Evolutionary conservation across 1,284 basidiomycete species (phyloP), one percentile per base, ranked within the genome.

Genomic region (Trametes pubescens): DNA sequence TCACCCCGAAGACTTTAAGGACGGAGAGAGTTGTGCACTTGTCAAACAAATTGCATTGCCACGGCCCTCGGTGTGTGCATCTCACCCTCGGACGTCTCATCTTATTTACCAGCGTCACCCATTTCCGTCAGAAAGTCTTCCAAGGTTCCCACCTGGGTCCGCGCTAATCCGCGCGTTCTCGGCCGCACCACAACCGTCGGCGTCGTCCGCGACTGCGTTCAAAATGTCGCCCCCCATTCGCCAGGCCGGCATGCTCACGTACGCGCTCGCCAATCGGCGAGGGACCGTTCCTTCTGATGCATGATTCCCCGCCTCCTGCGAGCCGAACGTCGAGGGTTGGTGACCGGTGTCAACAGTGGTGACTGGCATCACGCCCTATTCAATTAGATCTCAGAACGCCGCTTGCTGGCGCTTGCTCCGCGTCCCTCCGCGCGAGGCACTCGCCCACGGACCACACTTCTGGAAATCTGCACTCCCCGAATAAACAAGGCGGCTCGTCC

Each of bases 391-490:
- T 29, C 1, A 29, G 38, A 21, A 6, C 43, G 44, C 51, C 21
- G 59, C 44, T 44, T 18, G 14, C 37, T 46, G 34, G 37, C n/a
- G 58, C 43, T 43, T 22, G 13, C 38, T 47, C 40, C 22, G 51
- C 26, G 44, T 29, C 22, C 34, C 35, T 29, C n/a, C 24, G n/a
- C 44, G 29, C 44, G 46, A 47, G 51, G 51, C 34, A 60, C 35
- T 26, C 35, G 13, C 18, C 49, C 44, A 46, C 22, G 51, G 35
- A 24, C 59, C 51, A 22, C 34, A 35, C 44, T 48, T 54, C 51
- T 48, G 35, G 51, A 54, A 60, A 34, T 37, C 44, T 53, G 56
- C 56, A 32, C 55, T 48, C 55, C 55, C 29, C 46, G 52, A 54
- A 60, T 43, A 54, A 40, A 10, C 21, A 32, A 16, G 47, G 14